Evolutionary conservation across 202 grass and related monocot species (phyloP).

Genomic region (Zoysia matrella): DNA sequence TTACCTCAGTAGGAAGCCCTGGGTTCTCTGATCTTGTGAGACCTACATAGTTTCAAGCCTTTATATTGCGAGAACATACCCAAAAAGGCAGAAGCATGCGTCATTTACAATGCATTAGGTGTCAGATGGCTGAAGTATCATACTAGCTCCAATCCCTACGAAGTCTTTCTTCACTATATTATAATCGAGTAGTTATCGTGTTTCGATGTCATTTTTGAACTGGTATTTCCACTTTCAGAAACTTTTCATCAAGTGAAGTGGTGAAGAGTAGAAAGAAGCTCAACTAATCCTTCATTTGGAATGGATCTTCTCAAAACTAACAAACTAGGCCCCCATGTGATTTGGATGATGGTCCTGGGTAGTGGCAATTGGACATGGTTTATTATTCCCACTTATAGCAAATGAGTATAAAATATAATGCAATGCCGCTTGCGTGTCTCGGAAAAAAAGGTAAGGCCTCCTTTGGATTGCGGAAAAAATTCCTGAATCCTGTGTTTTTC

Average conservation of each 20-base stretch:
- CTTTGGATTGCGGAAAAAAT: no score
- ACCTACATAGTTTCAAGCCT: conserved; percentile 51
- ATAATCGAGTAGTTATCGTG: conserved; percentile 1
- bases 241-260: conserved; percentile 4
- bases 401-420: conserved; percentile 14
- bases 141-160: conserved; percentile 24
- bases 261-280: background rate
- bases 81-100: conserved; percentile 42
- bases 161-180: conserved; percentile 28
- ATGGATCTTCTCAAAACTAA: conserved; percentile 33
- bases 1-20: conserved; percentile 35
- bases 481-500: no score
- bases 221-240: conserved; percentile 31
- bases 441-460: background rate
- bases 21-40: conserved; percentile 48
- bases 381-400: conserved; percentile 49
- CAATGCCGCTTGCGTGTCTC: background rate
- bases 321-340: background rate
- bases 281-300: conserved; percentile 41
- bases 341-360: conserved; percentile 32
- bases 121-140: conserved; percentile 31
- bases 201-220: background rate
- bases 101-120: conserved; percentile 37
- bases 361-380: conserved; percentile 23
- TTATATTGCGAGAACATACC: conserved; percentile 45